Conservation (phyloP, 2,329 filamentous ascomycete genomes). For the Xylogone sp. region DNA sequence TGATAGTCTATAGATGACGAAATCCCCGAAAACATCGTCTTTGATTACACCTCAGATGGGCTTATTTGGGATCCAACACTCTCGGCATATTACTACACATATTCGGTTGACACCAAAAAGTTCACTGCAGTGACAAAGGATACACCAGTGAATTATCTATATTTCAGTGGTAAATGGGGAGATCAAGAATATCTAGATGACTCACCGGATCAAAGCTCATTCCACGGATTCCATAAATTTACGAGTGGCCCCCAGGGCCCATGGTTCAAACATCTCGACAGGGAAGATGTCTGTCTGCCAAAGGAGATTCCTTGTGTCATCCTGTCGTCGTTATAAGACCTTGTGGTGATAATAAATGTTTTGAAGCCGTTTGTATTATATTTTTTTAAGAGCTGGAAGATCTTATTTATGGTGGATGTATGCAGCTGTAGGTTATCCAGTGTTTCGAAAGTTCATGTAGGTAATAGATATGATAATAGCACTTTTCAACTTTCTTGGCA, state of each 20-base stretch:
- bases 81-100: conserved; percentile 53
- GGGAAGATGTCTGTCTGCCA: conserved; percentile 28
- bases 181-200: conserved; percentile 74
- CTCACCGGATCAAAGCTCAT: conserved; percentile 34
- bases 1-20: conserved; percentile 39
- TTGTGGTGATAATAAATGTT: too few species aligned
- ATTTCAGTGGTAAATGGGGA: conserved; percentile 83
- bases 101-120: conserved; percentile 30
- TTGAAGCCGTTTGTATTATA: too few species aligned
- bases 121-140: conserved; percentile 56
- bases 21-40: conserved; percentile 41
- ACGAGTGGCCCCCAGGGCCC: conserved; percentile 55
- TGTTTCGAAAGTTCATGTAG: too few species aligned
- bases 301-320: neutral
- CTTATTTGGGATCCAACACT: conserved; percentile 64
- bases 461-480: too few species aligned
- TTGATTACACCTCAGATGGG: conserved; percentile 62
- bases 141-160: conserved; percentile 80
- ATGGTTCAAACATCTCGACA: conserved; percentile 50
- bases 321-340: too few species aligned
- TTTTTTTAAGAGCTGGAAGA: too few species aligned
- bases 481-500: too few species aligned
- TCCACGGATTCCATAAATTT: conserved; percentile 42
- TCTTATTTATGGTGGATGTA: too few species aligned
- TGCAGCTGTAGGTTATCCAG: too few species aligned